Evolutionary conservation across 2,329 filamentous ascomycete genomes (phyloP).

Genomic region (Endothia cerciana): DNA sequence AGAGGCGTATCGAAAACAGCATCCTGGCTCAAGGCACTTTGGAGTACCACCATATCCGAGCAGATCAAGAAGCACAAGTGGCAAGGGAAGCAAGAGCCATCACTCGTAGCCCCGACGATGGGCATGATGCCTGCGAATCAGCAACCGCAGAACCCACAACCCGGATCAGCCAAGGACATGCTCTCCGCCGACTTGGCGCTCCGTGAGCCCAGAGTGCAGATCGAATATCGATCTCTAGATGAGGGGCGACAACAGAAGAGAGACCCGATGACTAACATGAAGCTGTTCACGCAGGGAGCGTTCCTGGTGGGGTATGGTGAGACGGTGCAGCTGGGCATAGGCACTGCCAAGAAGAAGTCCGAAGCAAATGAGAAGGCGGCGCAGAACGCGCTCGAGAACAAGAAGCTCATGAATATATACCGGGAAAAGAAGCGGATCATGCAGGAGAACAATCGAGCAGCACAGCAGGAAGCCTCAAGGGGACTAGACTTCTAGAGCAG

Average conservation of each 20-base stretch:
- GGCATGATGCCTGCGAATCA: conserved; percentile 13
- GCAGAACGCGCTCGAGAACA: conserved; percentile 64
- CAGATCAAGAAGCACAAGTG: conserved; percentile 48
- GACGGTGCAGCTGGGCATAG: conserved; percentile 62
- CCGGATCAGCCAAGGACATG: conserved; percentile 50
- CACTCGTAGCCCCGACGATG: conserved; percentile 27
- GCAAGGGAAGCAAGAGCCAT: conserved; percentile 24
- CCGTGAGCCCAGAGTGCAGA: conserved; percentile 20
- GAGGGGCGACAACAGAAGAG: conserved; percentile 51
- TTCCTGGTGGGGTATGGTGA: conserved; percentile 73
- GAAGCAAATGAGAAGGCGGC: conserved; percentile 73
- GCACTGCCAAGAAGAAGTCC: conserved; percentile 67
- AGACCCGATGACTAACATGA: conserved; percentile 57
- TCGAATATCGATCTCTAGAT: conserved; percentile 27
- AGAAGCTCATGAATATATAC: conserved; percentile 61
- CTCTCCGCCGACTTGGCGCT: conserved; percentile 38
- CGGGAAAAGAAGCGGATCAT: conserved; percentile 47
- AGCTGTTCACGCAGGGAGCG: conserved; percentile 65
- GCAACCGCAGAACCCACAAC: conserved; percentile 22
- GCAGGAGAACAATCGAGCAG: conserved; percentile 18
- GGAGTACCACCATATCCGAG: conserved; percentile 66
- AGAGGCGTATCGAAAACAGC: conserved; percentile 65
- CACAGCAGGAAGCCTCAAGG: conserved; percentile 23
- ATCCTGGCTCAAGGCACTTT: conserved; percentile 75
- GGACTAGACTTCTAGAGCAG: conserved; percentile 19